Conservation (phyloP, 345 rosid genomes). For the Cardiospermum halicacabum region DNA sequence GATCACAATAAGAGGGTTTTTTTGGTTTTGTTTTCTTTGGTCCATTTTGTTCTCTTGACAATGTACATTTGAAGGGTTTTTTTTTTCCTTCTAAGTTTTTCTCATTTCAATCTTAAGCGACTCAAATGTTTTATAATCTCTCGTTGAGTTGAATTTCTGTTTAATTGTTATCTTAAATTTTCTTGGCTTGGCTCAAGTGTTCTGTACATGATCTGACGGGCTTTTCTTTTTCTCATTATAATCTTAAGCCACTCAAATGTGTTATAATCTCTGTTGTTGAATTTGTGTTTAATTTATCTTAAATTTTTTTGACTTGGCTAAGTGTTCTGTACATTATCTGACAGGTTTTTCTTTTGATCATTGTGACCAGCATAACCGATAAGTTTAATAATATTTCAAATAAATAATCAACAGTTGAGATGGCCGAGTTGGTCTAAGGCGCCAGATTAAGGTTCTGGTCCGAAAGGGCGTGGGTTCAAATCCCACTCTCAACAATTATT, state of each 20-base stretch:
- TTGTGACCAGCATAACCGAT: too few species aligned
- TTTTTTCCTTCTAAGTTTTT: neutral
- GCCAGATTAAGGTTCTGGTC: conserved; percentile 99
- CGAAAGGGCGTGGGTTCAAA: conserved; percentile 99
- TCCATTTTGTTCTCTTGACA: neutral
- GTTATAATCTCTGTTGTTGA: too few species aligned
- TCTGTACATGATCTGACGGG: neutral
- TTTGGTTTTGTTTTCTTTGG: too few species aligned
- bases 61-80: neutral
- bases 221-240: neutral
- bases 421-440: conserved; percentile 99
- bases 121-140: too few species aligned
- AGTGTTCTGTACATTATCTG: too few species aligned
- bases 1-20: neutral
- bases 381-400: too few species aligned
- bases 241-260: too few species aligned
- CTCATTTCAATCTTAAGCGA: too few species aligned
- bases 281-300: too few species aligned
- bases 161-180: neutral
- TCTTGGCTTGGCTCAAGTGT: neutral
- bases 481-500: conserved; percentile 85
- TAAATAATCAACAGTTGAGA: conserved; percentile 48
- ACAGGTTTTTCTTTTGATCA: too few species aligned
- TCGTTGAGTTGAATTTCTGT: neutral
- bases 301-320: too few species aligned